Percentiles rank a stretch among this genome's conserved stretches.
Evolutionary conservation across 2,329 filamentous ascomycete genomes (phyloP).

Genomic region (Thielaviopsis musarum): DNA sequence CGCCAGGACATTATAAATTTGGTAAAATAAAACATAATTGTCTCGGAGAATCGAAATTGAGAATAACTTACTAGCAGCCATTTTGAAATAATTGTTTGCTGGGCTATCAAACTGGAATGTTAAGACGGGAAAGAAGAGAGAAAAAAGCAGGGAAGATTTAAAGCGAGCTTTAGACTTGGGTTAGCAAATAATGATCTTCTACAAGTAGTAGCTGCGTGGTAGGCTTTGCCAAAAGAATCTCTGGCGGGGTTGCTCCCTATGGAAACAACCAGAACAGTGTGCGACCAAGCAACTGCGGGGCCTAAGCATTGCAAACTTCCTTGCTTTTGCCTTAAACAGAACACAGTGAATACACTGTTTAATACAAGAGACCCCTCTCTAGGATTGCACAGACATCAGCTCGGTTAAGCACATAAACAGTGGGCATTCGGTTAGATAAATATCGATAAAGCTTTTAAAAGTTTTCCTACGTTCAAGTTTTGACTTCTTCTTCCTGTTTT

Average conservation of each 20-base stretch:
- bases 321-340: not conserved
- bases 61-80: constrained; percentile 19
- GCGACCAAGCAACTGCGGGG: constrained; percentile 3
- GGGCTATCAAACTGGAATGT: not conserved
- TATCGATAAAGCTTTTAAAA: constrained; percentile 2
- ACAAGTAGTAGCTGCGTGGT: not conserved
- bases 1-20: not conserved
- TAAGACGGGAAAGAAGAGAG: not conserved
- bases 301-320: not conserved
- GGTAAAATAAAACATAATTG: not conserved
- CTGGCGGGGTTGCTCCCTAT: constrained; percentile 9
- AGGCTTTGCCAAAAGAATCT: not conserved
- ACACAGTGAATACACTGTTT: constrained; percentile 4
- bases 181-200: not conserved
- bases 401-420: not conserved
- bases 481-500: constrained; percentile 12
- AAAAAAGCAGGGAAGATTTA: constrained; percentile 2
- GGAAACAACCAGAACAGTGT: constrained; percentile 5
- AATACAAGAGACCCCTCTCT: not conserved
- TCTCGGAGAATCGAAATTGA: not conserved
- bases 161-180: not conserved
- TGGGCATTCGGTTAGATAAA: constrained; percentile 1
- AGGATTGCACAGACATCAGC: not conserved
- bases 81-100: constrained; percentile 16
- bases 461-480: not conserved